These are phyloP conservation scores for Ceratocystis lukuohia DNA, from an alignment of 2,329 filamentous ascomycete species.

Conservation along the genomic window DNA sequence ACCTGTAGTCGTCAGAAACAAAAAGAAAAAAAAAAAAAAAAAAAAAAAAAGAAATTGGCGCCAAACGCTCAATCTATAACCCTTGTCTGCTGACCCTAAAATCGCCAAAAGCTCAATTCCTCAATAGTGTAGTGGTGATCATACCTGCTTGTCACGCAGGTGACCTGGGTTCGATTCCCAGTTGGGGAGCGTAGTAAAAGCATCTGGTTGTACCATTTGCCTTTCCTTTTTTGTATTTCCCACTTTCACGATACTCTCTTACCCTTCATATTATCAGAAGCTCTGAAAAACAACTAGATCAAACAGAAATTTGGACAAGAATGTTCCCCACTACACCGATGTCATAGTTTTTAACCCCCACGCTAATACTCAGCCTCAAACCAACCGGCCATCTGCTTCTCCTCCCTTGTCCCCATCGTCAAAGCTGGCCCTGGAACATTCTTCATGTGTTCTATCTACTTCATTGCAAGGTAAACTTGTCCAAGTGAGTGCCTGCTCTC, in stretches of 20 bases:
- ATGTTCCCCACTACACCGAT: not conserved
- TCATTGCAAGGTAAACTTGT: not conserved
- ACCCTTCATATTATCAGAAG: not conserved
- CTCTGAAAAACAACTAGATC: not conserved
- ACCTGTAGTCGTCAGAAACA: no score
- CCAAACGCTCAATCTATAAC: not conserved
- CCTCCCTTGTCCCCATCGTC: not conserved
- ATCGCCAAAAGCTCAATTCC: not conserved
- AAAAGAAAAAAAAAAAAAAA: no score
- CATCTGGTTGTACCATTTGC: no score
- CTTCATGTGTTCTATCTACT: not conserved
- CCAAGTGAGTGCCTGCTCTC: not conserved
- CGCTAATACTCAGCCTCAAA: not conserved
- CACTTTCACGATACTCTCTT: not conserved
- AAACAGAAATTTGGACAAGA: not conserved
- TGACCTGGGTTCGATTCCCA: constrained; percentile 7
- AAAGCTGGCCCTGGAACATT: not conserved
- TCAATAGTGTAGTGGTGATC: constrained; percentile 8
- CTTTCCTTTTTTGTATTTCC: not conserved
- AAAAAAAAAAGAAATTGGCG: no score
- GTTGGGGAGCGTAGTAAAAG: not conserved
- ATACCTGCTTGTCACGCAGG: constrained; percentile 10
- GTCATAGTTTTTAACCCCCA: not conserved
- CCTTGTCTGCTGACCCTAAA: not conserved
- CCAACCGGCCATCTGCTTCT: not conserved